Percentiles rank a stretch among this genome's conserved stretches.
Evolutionary conservation across 2,329 filamentous ascomycete species (phyloP).

Genomic region (Aureobasidium musti): DNA sequence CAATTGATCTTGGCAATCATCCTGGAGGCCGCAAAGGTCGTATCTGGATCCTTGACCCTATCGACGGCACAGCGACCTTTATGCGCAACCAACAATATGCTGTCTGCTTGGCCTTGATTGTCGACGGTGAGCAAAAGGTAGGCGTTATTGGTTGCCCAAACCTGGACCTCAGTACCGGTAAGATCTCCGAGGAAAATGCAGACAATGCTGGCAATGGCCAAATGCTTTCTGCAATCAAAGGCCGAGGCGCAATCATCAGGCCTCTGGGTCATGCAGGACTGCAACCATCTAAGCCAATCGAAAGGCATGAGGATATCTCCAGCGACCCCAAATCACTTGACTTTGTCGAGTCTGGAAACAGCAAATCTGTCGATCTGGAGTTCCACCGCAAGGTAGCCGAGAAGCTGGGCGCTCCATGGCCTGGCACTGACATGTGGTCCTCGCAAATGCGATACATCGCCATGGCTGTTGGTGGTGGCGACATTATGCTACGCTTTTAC

Average conservation of each 20-base stretch:
- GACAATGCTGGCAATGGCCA: slow-evolving; percentile 51
- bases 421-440: slow-evolving; percentile 54
- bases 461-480: slow-evolving; percentile 53
- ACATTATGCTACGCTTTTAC: slow-evolving; percentile 54
- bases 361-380: slow-evolving; percentile 24
- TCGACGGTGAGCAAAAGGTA: slow-evolving; percentile 59
- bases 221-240: slow-evolving; percentile 53
- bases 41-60: slow-evolving; percentile 65
- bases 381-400: slow-evolving; percentile 44
- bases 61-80: slow-evolving; percentile 65
- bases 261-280: slow-evolving; percentile 64
- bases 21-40: slow-evolving; percentile 45
- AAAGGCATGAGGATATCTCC: slow-evolving; percentile 32
- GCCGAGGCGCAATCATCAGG: slow-evolving; percentile 54
- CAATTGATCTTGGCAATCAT: slow-evolving; percentile 61
- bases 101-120: slow-evolving; percentile 60
- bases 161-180: slow-evolving; percentile 49
- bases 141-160: slow-evolving; percentile 66
- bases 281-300: slow-evolving; percentile 41
- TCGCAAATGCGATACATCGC: slow-evolving; percentile 58
- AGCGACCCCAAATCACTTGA: neutral
- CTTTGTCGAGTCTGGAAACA: slow-evolving; percentile 24
- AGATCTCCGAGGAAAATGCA: slow-evolving; percentile 51
- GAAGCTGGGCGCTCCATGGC: slow-evolving; percentile 49
- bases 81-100: slow-evolving; percentile 64